Base-by-base conservation (phyloP, 164 flowering plant species). In the Vitis rotundifolia region DNA sequence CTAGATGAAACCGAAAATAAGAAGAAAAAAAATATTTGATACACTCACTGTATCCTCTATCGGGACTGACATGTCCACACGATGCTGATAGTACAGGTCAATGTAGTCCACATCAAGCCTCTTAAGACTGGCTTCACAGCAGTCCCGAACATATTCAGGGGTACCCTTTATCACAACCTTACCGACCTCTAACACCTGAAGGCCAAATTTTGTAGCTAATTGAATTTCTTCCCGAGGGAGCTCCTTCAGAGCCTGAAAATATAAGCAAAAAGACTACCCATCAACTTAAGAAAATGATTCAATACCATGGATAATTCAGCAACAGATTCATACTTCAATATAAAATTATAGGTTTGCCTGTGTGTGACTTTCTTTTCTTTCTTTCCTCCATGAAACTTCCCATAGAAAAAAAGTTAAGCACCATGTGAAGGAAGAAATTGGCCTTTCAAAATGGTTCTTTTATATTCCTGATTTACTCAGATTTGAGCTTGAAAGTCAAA, bases 111-210 rank as follows among this genome's bases (percentile, higher is more conserved):
- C 85, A 70, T 65, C 84, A 52, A 91, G 89, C 5, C 83, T 78
- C 75, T 83, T 84, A 54, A 91, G 81, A 68, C 92, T 89, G 49
- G 84, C 87, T 69, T 91, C 91, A 70, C 97, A 91, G 70, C 89
- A 85, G 28, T 71, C 10, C 0, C 93, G 73, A 9, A 84, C 91
- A 72, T 89, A 89, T 64, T 79, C 92, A 14, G 97, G 88, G 3
- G 72, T 79, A 16, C 96, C 93, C 15, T 73, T 79, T 15, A 83
- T 73, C 9, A 7, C 65, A 10, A 75, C 51, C 8, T 59, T 51
- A 54, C 49, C 16, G 1, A 37, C 53, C 15, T 53, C 67, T 1
- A 6, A 19, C 22, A 0, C 26, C 1, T 53, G 0, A 19, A 80
- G 16, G 0, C 88, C 87, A 76, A 84, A 85, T 74, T 86, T 86